Percentiles rank a stretch among this genome's conserved stretches.
Evolutionary conservation across 495 filamentous ascomycete genomes (phyloP).

Genomic region (Trichoderma gamsii): DNA sequence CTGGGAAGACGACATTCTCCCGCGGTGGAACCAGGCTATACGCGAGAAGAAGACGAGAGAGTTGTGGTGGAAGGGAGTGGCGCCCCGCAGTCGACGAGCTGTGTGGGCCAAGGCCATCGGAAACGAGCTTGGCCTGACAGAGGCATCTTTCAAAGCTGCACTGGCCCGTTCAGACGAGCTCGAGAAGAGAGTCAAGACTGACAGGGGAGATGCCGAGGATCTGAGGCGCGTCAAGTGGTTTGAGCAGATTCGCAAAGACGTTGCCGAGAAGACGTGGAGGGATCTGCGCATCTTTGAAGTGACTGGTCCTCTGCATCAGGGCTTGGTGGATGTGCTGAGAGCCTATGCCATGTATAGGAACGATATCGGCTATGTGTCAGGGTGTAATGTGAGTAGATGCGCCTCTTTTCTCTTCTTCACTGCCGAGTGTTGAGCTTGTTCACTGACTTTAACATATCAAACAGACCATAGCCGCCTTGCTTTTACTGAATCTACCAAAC

Average conservation of each 20-base stretch:
- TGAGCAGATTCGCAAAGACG: conserved; percentile 63
- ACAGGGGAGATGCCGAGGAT: conserved; percentile 36
- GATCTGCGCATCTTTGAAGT: conserved; percentile 81
- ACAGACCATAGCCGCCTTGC: conserved; percentile 76
- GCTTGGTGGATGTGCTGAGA: conserved; percentile 71
- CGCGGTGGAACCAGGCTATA: conserved; percentile 74
- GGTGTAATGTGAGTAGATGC: conserved; percentile 64
- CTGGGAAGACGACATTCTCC: conserved; percentile 85
- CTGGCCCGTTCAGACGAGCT: conserved; percentile 66
- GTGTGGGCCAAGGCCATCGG: conserved; percentile 88
- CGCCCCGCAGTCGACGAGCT: conserved; percentile 66
- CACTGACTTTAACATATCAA: not conserved
- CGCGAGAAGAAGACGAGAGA: conserved; percentile 72
- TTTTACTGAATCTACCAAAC: conserved; percentile 74
- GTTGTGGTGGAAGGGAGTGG: conserved; percentile 90
- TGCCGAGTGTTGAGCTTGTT: no score
- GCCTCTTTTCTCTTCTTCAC: not conserved
- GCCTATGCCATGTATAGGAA: conserved; percentile 92
- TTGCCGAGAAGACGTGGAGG: conserved; percentile 59
- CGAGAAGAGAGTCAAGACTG: conserved; percentile 44
- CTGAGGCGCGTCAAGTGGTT: conserved; percentile 52
- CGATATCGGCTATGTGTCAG: conserved; percentile 85
- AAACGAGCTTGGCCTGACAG: conserved; percentile 75
- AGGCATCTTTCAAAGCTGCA: conserved; percentile 72
- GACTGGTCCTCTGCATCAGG: conserved; percentile 66